These are phyloP conservation scores for Penicillium parvum DNA, from an alignment of 495 filamentous ascomycete genomes.

Conservation along the genomic window DNA sequence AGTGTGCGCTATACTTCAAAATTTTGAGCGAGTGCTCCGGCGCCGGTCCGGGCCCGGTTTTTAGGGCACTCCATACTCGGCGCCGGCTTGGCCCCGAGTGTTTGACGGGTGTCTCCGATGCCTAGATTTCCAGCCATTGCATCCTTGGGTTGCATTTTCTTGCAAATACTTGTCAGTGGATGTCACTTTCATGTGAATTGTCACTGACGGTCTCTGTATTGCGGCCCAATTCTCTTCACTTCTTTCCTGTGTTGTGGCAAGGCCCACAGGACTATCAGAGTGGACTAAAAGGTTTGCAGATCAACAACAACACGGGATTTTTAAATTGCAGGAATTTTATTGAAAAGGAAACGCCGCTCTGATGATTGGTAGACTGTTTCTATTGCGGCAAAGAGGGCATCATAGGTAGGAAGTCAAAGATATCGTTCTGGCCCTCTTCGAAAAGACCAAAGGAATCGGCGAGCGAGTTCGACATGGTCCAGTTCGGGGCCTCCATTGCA, in stretches of 20 bases:
- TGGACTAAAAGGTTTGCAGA: background rate
- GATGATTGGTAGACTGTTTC: no score
- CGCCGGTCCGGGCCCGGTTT: constrained; percentile 26
- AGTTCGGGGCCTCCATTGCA: constrained; percentile 40
- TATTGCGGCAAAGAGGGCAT: constrained; percentile 38
- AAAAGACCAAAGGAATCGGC: constrained; percentile 45
- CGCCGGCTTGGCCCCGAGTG: constrained; percentile 25
- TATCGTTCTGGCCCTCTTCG: constrained; percentile 42
- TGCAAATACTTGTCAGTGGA: constrained; percentile 1
- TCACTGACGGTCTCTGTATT: background rate
- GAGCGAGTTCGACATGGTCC: constrained; percentile 40
- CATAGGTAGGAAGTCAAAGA: constrained; percentile 42
- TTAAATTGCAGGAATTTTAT: background rate
- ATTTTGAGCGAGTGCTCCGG: constrained; percentile 17
- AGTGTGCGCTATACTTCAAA: constrained; percentile 14
- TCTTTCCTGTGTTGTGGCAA: background rate
- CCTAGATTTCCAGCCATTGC: constrained; percentile 8
- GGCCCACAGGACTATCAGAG: constrained; percentile 1
- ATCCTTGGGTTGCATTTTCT: background rate
- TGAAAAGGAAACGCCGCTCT: no score
- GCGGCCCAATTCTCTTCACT: constrained; percentile 12
- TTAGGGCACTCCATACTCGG: constrained; percentile 19
- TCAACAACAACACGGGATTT: background rate
- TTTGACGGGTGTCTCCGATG: constrained; percentile 12
- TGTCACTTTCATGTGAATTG: constrained; percentile 11